These are phyloP conservation scores for Pleomassaria siparia DNA, from an alignment of 2,329 filamentous ascomycete genomes.

Conservation along the genomic window DNA sequence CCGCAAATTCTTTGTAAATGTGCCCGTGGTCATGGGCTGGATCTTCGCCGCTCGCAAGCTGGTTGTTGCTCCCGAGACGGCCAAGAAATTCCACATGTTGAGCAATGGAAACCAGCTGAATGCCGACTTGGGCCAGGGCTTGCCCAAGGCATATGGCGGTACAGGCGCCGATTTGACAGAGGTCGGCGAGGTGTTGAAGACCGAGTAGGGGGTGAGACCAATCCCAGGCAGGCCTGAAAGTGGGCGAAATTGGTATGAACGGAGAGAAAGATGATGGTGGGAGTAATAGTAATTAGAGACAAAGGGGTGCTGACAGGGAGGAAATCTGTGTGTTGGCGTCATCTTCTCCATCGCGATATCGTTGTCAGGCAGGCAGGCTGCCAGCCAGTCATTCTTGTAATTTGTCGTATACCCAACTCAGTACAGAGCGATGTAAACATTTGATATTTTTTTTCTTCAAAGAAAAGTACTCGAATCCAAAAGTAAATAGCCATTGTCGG, in stretches of 20 bases:
- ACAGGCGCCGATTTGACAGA: constrained; percentile 58
- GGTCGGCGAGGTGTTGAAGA: constrained; percentile 35
- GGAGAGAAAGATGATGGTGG: background rate
- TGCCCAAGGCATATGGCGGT: constrained; percentile 81
- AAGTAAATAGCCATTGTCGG: background rate
- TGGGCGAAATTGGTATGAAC: no score
- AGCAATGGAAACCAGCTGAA: constrained; percentile 67
- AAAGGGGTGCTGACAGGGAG: background rate
- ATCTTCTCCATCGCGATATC: background rate
- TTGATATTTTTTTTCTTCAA: no score
- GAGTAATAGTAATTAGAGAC: background rate
- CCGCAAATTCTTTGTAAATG: constrained; percentile 96
- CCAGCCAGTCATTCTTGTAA: background rate
- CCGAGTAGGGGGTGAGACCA: background rate
- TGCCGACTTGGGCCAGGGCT: constrained; percentile 62
- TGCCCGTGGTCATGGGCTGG: constrained; percentile 89
- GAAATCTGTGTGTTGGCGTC: background rate
- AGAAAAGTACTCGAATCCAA: no score
- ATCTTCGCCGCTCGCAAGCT: constrained; percentile 52
- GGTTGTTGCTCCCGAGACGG: constrained; percentile 51
- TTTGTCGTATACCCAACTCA: background rate
- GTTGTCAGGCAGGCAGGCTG: background rate
- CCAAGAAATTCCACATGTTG: constrained; percentile 52
- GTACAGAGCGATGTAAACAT: background rate
- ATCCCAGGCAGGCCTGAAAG: no score